A percentile compares a stretch with the other conserved stretches of the same genome.
These are phyloP conservation scores for Teratosphaeria pseudoeucalypti DNA, from an alignment of 2,329 filamentous ascomycete genomes.

Conservation along the genomic window DNA sequence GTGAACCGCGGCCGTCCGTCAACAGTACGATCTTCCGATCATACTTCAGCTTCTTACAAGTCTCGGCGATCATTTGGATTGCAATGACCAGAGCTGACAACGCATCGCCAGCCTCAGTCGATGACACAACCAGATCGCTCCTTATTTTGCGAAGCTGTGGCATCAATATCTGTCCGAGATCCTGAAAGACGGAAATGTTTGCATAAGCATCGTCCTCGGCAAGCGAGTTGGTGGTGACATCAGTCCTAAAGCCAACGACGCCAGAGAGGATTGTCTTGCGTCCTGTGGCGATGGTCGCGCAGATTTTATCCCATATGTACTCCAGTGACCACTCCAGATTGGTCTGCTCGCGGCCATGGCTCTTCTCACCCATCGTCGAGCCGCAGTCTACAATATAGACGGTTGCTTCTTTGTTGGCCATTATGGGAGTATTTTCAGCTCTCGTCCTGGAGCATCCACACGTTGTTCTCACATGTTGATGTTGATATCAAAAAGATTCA, in stretches of 20 bases:
- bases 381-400: slow-evolving; percentile 88
- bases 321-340: slow-evolving; percentile 83
- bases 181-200: slow-evolving; percentile 64
- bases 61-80: slow-evolving; percentile 70
- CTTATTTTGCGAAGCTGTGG: slow-evolving; percentile 57
- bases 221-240: slow-evolving; percentile 60
- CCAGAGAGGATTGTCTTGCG: slow-evolving; percentile 66
- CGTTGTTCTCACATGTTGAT: not conserved
- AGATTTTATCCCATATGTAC: slow-evolving; percentile 92
- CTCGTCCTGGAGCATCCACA: not conserved
- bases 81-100: slow-evolving; percentile 81
- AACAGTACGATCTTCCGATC: slow-evolving; percentile 71
- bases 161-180: slow-evolving; percentile 57
- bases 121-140: slow-evolving; percentile 54
- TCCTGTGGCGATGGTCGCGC: slow-evolving; percentile 56
- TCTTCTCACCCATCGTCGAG: slow-evolving; percentile 65
- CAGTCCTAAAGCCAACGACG: slow-evolving; percentile 75
- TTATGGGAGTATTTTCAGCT: slow-evolving; percentile 28
- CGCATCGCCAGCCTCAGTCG: slow-evolving; percentile 62
- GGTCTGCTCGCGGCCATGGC: slow-evolving; percentile 60
- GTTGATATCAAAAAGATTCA: not conserved
- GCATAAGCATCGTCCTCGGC: slow-evolving; percentile 61
- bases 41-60: slow-evolving; percentile 75
- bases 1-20: slow-evolving; percentile 65
- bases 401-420: slow-evolving; percentile 89